Percentiles rank a stretch among this genome's conserved stretches.
Evolutionary conservation across 345 rosid species (phyloP).

Genomic region (thale cress (Arabidopsis thaliana)): TAIR10.1 NC_003075.7:11272501-11273000

Average conservation of each 20-base stretch:
- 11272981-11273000: conserved; percentile 7
- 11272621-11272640: conserved; percentile 74
- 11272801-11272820: conserved; percentile 73
- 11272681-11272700: conserved; percentile 60
- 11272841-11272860: conserved; percentile 60
- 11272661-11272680: conserved; percentile 65
- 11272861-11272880: conserved; percentile 60
- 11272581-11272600: conserved; percentile 74
- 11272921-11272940: conserved; percentile 81
- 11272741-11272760: conserved; percentile 90
- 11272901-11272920: conserved; percentile 74
- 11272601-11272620: conserved; percentile 69
- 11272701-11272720: conserved; percentile 70
- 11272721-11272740: conserved; percentile 88
- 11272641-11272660: conserved; percentile 56
- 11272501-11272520: conserved; percentile 79
- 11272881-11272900: conserved; percentile 65
- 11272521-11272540: conserved; percentile 48
- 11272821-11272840: conserved; percentile 63
- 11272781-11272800: conserved; percentile 85
- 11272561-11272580: conserved; percentile 77
- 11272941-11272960: conserved; percentile 76
- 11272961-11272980: conserved; percentile 71
- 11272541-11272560: conserved; percentile 68
- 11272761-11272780: conserved; percentile 88